Percentiles rank a stretch among this genome's conserved stretches.
phyloP scores from a whole-genome alignment of 140 eudicot species.

The Flaveria floridana region DNA sequence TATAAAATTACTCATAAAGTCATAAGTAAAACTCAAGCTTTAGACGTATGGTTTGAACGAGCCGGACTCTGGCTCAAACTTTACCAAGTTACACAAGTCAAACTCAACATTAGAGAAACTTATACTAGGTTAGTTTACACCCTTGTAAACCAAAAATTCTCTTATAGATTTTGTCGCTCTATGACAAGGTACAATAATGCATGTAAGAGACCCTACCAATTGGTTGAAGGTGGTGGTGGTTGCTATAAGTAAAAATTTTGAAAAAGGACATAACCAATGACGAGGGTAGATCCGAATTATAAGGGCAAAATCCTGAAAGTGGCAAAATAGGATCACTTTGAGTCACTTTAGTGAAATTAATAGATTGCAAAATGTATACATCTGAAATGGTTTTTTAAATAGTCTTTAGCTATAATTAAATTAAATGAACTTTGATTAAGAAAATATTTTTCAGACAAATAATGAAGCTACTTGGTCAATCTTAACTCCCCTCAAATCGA shows the following conservation, averaged over 20 bases:
- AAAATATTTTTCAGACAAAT: no score
- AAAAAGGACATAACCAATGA: slow-evolving; percentile 35
- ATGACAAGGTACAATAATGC: slow-evolving; percentile 31
- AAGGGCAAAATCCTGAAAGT: slow-evolving; percentile 33
- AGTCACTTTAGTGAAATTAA: no score
- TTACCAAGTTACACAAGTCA: background rate
- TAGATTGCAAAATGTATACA: no score
- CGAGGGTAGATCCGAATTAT: slow-evolving; percentile 34
- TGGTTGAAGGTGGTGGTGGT: slow-evolving; percentile 25
- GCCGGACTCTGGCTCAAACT: no score
- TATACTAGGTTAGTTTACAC: background rate
- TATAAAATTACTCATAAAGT: background rate
- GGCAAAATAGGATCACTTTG: slow-evolving; percentile 21
- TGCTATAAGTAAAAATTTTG: slow-evolving; percentile 27
- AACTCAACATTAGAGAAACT: no score
- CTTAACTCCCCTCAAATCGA: no score
- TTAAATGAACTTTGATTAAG: no score
- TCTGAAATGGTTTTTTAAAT: no score
- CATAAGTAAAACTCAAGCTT: background rate
- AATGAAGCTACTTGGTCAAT: no score
- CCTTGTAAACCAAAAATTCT: background rate
- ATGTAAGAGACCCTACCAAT: slow-evolving; percentile 36
- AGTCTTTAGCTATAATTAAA: no score
- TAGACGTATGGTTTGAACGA: background rate
- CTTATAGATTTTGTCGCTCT: background rate